Base-by-base conservation (phyloP, 768 basidiomycete species). In the Leccinum subgranulosum region DNA sequence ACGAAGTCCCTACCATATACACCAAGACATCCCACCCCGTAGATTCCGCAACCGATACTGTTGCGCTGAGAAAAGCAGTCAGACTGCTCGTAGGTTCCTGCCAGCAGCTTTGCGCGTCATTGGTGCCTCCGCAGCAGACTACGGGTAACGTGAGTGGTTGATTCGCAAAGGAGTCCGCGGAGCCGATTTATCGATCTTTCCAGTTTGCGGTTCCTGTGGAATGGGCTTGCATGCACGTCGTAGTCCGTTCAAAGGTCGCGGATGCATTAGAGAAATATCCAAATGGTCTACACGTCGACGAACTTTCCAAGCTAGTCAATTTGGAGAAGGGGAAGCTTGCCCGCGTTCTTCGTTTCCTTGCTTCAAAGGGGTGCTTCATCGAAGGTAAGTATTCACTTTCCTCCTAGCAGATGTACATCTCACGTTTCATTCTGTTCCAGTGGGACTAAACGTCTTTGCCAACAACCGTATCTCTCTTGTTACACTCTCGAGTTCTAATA, bases 401-500 rank as follows among this genome's bases (percentile, higher is more conserved):
- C 12, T 12, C 17, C 6, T 17, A 3, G 25, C 6, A 14, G 21
- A 34, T 43, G 51, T 19, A n/a, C 34, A 48, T 56, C 23, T 23
- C 11, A 8, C 29, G 45, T 19, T 23, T 27, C 29, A 2, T 15
- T 3, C 51, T 1, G 36, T 11, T 36, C 25, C 21, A 69, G 72
- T 75, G 9, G 53, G n/a, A 39, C 17, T 15, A 39, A 39, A 17
- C 36, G 36, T 39, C 36, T 39, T 39, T 39, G 15, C 36, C 11
- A 74, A 74, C 54, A 75, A 70, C 47, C 74, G 71, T 21, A 57
- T 74, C 27, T 75, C 74, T 2, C 64, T 72, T 12, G 47, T 69
- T 2, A 60, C 69, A 10, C 62, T 56, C 51, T 62, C 64, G 9
- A 54, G 8, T 25, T 65, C 53, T 19, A 48, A 49, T n/a, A 27